Conservation (phyloP, 2,329 filamentous ascomycete species). For the Colletotrichum melonis region DNA sequence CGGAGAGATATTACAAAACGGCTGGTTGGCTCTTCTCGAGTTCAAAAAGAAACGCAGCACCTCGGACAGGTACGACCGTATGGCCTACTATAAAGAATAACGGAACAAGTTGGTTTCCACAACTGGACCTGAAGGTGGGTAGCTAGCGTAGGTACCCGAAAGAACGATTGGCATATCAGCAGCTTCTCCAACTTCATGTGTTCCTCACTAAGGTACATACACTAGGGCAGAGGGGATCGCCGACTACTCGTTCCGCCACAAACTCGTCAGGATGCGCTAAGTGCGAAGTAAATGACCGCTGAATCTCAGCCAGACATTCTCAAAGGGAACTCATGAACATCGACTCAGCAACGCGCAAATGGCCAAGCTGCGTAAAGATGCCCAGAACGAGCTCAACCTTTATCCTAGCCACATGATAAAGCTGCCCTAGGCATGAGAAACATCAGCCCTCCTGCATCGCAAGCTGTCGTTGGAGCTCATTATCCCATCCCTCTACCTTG, state of each 20-base stretch:
- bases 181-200: background rate
- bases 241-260: conserved; percentile 17
- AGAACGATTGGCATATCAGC: background rate
- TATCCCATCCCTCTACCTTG: background rate
- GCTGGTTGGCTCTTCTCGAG: background rate
- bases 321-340: background rate
- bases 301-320: background rate
- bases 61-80: background rate
- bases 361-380: conserved; percentile 6
- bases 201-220: background rate
- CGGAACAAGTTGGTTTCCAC: background rate
- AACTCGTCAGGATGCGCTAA: background rate
- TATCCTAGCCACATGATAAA: background rate
- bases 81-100: background rate
- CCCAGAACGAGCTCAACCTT: background rate
- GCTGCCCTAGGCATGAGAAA: background rate
- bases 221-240: conserved; percentile 1
- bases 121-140: background rate
- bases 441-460: background rate
- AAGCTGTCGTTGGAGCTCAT: background rate
- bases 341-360: conserved; percentile 22
- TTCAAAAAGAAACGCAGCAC: background rate
- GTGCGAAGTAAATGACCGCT: background rate
- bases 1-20: background rate
- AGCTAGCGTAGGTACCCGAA: background rate